Percentiles rank a stretch among this genome's conserved stretches.
Evolutionary conservation across 768 basidiomycete genomes (phyloP).

Genomic region (Holtermannia corniformis): DNA sequence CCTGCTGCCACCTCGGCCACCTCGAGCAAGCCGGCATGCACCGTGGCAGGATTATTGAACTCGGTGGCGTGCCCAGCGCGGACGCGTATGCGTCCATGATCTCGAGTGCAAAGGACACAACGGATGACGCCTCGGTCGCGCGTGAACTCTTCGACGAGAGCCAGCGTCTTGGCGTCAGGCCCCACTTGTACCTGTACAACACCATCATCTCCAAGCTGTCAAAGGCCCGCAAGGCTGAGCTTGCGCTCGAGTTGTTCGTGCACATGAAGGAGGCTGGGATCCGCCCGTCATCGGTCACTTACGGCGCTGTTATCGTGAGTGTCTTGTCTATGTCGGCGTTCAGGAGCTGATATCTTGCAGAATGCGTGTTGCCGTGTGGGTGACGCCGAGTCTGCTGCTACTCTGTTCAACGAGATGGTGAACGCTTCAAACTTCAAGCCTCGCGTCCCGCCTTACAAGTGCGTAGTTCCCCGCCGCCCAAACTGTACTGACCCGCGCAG

Average conservation of each 20-base stretch:
- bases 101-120: constrained; percentile 78
- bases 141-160: constrained; percentile 74
- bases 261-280: constrained; percentile 65
- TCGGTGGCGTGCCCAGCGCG: constrained; percentile 67
- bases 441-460: constrained; percentile 86
- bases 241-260: constrained; percentile 76
- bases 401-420: constrained; percentile 77
- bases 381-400: constrained; percentile 69
- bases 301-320: constrained; percentile 72
- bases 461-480: constrained; percentile 8
- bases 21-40: constrained; percentile 72
- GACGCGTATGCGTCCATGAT: constrained; percentile 91
- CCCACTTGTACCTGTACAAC: constrained; percentile 88
- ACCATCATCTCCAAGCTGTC: constrained; percentile 93
- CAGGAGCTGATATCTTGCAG: constrained; percentile 40
- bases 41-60: constrained; percentile 63
- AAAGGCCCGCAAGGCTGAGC: constrained; percentile 85
- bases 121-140: constrained; percentile 85
- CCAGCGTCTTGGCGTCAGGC: constrained; percentile 55
- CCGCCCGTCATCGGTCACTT: constrained; percentile 74
- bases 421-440: constrained; percentile 64
- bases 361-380: constrained; percentile 85
- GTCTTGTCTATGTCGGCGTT: not conserved
- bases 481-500: constrained; percentile 10
- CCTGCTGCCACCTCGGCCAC: constrained; percentile 69